These are phyloP conservation scores for Bertia moriformis DNA, from an alignment of 2,329 filamentous ascomycete genomes.

Conservation along the genomic window DNA sequence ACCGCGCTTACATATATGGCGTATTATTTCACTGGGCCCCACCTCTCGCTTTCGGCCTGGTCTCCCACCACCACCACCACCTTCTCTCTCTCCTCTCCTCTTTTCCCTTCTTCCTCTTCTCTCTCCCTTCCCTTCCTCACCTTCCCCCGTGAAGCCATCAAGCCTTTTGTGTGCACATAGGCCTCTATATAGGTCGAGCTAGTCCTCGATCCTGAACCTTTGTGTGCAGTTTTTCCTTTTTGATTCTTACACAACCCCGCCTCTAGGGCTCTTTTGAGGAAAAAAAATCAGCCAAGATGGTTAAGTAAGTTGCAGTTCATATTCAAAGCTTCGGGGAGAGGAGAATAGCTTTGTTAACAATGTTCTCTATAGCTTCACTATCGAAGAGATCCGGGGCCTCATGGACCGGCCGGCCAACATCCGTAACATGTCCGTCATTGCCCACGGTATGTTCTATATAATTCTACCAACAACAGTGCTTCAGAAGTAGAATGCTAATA, in stretches of 20 bases:
- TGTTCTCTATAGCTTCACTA: conserved; percentile 67
- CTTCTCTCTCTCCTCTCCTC: not conserved
- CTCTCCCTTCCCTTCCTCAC: conserved; percentile 3
- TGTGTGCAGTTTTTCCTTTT: conserved; percentile 17
- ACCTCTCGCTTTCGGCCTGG: no score
- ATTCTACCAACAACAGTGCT: conserved; percentile 4
- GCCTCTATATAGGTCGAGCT: conserved; percentile 19
- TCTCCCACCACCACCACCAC: no score
- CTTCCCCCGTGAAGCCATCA: not conserved
- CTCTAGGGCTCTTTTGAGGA: conserved; percentile 5
- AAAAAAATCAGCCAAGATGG: conserved; percentile 79
- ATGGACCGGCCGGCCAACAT: conserved; percentile 70
- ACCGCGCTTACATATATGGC: no score
- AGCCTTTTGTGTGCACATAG: conserved; percentile 6
- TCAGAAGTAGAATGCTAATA: conserved; percentile 1
- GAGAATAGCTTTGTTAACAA: conserved; percentile 28
- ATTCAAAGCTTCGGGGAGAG: conserved; percentile 8
- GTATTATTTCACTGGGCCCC: no score
- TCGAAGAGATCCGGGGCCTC: conserved; percentile 66
- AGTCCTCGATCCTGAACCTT: conserved; percentile 22
- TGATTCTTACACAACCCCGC: conserved; percentile 8
- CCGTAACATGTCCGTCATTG: conserved; percentile 99
- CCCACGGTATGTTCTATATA: conserved; percentile 52
- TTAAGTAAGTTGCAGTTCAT: conserved; percentile 72
- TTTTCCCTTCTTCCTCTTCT: not conserved